These are phyloP conservation scores for Leucosporidium creatinivorum DNA, from an alignment of 768 basidiomycete species.

Conservation along the genomic window DNA sequence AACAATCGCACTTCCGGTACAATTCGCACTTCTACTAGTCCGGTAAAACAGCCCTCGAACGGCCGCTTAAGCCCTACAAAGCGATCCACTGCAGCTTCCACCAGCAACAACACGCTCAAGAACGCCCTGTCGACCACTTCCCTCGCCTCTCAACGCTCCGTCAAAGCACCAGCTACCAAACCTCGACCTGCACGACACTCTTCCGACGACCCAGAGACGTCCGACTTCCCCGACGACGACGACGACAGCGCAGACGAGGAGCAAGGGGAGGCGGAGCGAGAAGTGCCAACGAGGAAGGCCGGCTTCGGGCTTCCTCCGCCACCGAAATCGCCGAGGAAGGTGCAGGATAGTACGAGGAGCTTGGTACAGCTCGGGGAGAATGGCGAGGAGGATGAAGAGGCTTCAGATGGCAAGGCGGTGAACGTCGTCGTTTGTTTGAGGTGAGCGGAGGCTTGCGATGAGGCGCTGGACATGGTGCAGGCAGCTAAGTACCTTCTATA, in stretches of 20 bases:
- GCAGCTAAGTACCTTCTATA: neutral
- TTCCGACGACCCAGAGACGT: slow-evolving; percentile 2
- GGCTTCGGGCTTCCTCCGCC: slow-evolving; percentile 4
- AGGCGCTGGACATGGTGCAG: neutral
- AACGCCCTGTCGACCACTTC: too few species aligned
- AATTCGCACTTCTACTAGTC: too few species aligned
- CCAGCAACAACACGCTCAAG: neutral
- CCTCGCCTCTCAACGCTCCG: neutral
- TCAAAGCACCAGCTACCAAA: neutral
- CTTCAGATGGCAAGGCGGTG: slow-evolving; percentile 17
- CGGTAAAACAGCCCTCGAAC: neutral
- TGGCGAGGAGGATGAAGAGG: slow-evolving; percentile 11
- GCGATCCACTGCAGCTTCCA: neutral
- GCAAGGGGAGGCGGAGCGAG: slow-evolving; percentile 3
- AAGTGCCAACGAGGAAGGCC: neutral
- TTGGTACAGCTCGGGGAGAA: neutral
- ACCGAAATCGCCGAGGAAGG: neutral
- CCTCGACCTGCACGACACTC: neutral
- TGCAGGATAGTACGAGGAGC: neutral
- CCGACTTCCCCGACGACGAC: neutral
- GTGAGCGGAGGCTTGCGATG: neutral
- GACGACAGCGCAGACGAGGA: neutral
- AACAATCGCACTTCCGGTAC: neutral
- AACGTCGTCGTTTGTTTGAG: slow-evolving; percentile 33
- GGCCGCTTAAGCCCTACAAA: neutral